Conservation (phyloP, 2,329 filamentous ascomycete species). For the Ceratocystis destructans region DNA sequence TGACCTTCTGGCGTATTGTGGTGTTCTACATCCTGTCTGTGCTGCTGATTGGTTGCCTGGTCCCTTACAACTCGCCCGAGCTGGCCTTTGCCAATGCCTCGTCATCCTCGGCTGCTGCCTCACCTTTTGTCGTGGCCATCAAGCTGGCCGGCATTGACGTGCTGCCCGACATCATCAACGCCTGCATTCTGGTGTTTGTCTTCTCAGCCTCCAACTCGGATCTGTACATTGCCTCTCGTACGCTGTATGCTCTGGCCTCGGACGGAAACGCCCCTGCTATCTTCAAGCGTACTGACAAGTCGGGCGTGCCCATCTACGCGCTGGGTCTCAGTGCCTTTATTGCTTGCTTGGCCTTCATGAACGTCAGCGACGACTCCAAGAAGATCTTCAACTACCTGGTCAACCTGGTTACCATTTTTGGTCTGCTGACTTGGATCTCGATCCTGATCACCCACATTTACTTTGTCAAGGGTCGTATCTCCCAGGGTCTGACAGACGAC, state of each 20-base stretch:
- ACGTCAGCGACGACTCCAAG: slow-evolving; percentile 43
- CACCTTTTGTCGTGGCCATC: slow-evolving; percentile 65
- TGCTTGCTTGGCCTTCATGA: slow-evolving; percentile 55
- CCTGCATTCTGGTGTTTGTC: slow-evolving; percentile 59
- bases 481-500: slow-evolving; percentile 43
- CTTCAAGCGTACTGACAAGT: slow-evolving; percentile 55
- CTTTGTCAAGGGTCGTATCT: slow-evolving; percentile 49
- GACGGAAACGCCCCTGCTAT: slow-evolving; percentile 59
- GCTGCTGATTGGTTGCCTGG: slow-evolving; percentile 60
- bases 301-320: slow-evolving; percentile 56
- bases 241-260: slow-evolving; percentile 57
- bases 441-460: slow-evolving; percentile 54
- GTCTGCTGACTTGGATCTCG: slow-evolving; percentile 53
- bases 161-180: slow-evolving; percentile 58
- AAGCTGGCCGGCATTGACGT: slow-evolving; percentile 45
- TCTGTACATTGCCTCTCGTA: slow-evolving; percentile 61
- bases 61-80: slow-evolving; percentile 52
- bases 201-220: slow-evolving; percentile 68
- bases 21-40: slow-evolving; percentile 67
- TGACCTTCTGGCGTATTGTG: slow-evolving; percentile 70
- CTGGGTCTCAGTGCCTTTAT: slow-evolving; percentile 48
- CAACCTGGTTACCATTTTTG: slow-evolving; percentile 54
- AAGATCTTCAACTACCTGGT: slow-evolving; percentile 51
- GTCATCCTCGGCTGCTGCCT: slow-evolving; percentile 42
- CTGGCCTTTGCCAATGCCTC: slow-evolving; percentile 43